Evolutionary conservation across 495 filamentous ascomycete genomes (phyloP), one percentile per base, ranked within the genome.

Genomic region (Podospora comata): DNA sequence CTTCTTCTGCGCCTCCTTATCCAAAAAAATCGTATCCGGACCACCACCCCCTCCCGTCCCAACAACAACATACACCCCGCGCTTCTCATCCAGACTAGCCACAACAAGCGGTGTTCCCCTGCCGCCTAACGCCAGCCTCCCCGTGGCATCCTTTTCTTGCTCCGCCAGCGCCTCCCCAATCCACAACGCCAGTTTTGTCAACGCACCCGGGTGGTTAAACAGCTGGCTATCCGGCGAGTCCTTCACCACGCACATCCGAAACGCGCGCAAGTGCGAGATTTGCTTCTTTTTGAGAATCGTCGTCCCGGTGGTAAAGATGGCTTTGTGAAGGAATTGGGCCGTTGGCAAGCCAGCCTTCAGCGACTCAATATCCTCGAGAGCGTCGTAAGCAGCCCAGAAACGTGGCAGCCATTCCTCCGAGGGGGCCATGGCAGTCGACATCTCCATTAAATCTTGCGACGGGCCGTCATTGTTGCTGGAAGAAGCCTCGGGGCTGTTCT

Each of bases 351-450:
- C 89, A 1, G 84, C 80, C 72, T 90, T 90, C 16, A 94, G 84
- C n/a, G 89, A 84, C 70, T 93, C 90, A 68, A 96, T 85, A 68
- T 91, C 83, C 68, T 89, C 86, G 13, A 98, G 85, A 1, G 94
- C 92, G 81, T 99, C 94, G 74, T 96, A 97, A 27, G 94, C 94
- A 62, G 90, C 88, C 91, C 92, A 98, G 76, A 98, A 99, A 65
- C 95, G 87, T 18, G 79, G 79, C 20, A 91, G 84, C 85, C 86
- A 91, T 71, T 90, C 89, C 68, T 92, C 87, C 3, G 81, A 80
- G 69, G 89, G 85, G 30, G 80, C 73, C 15, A 74, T 80, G 56
- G 28, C 11, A 44, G 34, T 15, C 32, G 56, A n/a, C 13, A 78
- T 74, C 2, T 80, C 79, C 61, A 80, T 71, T 28, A 81, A 74